phyloP scores from a whole-genome alignment of 129 eudicot species.

The Flaveria brownii region DNA sequence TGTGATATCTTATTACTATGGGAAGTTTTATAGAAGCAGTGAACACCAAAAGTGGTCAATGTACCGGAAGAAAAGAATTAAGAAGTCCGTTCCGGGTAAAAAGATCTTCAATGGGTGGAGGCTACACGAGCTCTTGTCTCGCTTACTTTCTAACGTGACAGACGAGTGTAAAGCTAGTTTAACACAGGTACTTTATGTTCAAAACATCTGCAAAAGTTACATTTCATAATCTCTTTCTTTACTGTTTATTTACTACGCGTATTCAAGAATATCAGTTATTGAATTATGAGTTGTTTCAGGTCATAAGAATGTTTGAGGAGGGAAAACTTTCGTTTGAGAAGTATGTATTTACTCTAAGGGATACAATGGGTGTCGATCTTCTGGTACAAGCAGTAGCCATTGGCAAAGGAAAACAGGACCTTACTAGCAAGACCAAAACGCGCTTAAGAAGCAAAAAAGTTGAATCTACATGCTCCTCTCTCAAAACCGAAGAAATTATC shows the following conservation, averaged over 20 bases:
- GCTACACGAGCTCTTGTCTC: slow-evolving; percentile 52
- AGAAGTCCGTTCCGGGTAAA: slow-evolving; percentile 45
- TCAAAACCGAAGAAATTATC: slow-evolving; percentile 44
- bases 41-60: slow-evolving; percentile 49
- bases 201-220: background rate
- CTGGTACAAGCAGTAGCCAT: slow-evolving; percentile 57
- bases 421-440: slow-evolving; percentile 20
- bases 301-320: slow-evolving; percentile 40
- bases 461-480: slow-evolving; percentile 29
- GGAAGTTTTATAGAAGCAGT: slow-evolving; percentile 42
- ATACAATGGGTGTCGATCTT: slow-evolving; percentile 42
- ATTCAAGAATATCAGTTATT: background rate
- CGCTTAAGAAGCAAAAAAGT: slow-evolving; percentile 24
- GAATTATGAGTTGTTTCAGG: slow-evolving; percentile 35
- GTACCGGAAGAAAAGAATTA: slow-evolving; percentile 41
- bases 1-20: slow-evolving; percentile 47
- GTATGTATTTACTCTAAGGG: slow-evolving; percentile 49
- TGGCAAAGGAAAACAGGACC: slow-evolving; percentile 57
- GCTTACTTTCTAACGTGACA: slow-evolving; percentile 41
- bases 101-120: slow-evolving; percentile 58
- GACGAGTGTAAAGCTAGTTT: slow-evolving; percentile 47
- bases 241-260: background rate
- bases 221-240: background rate
- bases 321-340: slow-evolving; percentile 53
- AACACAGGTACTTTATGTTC: slow-evolving; percentile 42